Base-by-base conservation (phyloP, 495 filamentous ascomycete species). In the Annulohypoxylon maeteangense region DNA sequence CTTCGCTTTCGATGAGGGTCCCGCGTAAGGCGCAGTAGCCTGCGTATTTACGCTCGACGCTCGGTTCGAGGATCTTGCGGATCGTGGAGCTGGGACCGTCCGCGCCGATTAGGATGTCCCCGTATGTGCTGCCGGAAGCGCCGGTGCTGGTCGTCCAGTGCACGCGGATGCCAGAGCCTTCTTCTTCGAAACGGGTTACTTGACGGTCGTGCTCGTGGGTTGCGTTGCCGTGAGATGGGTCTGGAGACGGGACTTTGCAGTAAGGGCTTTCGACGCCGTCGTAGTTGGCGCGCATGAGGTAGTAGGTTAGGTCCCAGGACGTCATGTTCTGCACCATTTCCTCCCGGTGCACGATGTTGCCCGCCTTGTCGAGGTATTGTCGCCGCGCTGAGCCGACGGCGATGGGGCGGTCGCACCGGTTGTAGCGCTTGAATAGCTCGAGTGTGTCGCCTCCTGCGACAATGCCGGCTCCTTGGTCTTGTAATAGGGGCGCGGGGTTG, bases 401-500 rank as follows among this genome's bases (percentile, higher is more conserved):
- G 8, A 82, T 66, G 0, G 75, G 76, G 20, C 74, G 72, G 16
- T 79, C 67, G 55, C 74, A 80, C 51, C 81, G 78, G 45, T 80
- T 80, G 69, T 79, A 81, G 18, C 71, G 68, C 10, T 75, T 60
- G 31, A 83, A 73, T 23, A 81, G 76, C 6, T 72, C 76, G 0
- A 81, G 72, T 0, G 77, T 71, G 31, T 80, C 75, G 2, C 78
- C 76, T 0, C 84, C 82, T 7, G 82, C 82, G 0, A 85, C 83
- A 31, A 90, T 85, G 1, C 87, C 86, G 5, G 87, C 87, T 14
- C 87, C 87, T 77, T 88, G 85, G 70, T 86, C 82, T 51, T 86
- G 81, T 0, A 87, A 79, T 7, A 85, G 67, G 1, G 82, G 74
- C 1, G 72, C 75, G 0, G 80, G 75, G 44, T 81, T 84, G 18